Evolutionary conservation across 345 rosid genomes (phyloP).

Genomic region (Stellera chamaejasme): DNA sequence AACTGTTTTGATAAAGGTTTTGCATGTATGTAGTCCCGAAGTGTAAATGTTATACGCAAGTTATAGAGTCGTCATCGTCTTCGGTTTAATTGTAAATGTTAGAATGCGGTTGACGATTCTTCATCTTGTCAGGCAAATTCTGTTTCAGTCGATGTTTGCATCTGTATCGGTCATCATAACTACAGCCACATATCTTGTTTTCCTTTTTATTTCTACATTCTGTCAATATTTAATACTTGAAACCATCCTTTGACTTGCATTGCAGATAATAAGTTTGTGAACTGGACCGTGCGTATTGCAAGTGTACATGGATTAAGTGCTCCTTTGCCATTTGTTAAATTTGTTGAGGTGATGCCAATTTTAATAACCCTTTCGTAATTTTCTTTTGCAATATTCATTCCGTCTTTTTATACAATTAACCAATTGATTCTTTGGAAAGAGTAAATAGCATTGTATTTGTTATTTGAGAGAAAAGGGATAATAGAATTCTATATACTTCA

Average conservation of each 20-base stretch:
- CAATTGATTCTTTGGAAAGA: too few species aligned
- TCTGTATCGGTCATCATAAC: neutral
- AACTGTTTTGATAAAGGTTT: too few species aligned
- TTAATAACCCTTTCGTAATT: neutral
- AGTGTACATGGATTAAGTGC: conserved; percentile 68
- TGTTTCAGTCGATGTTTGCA: neutral
- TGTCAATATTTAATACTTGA: conserved; percentile 19
- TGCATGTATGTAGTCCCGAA: too few species aligned
- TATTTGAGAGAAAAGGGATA: too few species aligned
- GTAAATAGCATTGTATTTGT: too few species aligned
- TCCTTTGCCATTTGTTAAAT: conserved; percentile 68
- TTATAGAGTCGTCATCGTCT: too few species aligned
- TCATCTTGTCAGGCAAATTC: too few species aligned
- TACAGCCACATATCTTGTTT: neutral
- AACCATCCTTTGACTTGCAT: conserved; percentile 9
- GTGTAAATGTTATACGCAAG: too few species aligned
- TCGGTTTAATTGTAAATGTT: too few species aligned
- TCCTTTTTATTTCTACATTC: neutral
- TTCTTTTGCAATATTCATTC: neutral
- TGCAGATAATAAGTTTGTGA: conserved; percentile 62
- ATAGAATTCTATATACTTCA: too few species aligned
- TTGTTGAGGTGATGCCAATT: conserved; percentile 54
- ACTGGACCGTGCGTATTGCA: conserved; percentile 77
- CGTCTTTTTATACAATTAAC: too few species aligned
- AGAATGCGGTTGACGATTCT: too few species aligned